Conservation (phyloP, 2,329 filamentous ascomycete genomes). For the Colletotrichum liriopes region DNA sequence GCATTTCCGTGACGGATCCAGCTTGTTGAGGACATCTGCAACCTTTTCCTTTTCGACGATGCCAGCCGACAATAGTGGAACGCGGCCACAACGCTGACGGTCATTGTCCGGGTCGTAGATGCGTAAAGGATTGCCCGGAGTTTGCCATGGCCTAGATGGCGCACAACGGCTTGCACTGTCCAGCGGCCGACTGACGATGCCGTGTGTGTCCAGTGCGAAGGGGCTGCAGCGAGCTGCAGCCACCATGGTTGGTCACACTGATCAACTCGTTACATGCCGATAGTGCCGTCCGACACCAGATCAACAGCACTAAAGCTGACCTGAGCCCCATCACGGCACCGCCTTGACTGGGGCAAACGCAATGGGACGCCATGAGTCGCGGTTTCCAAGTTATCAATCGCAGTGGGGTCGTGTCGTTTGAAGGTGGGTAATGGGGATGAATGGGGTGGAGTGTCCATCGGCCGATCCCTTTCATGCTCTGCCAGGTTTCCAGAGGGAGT, state of each 20-base stretch:
- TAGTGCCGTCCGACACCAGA: background rate
- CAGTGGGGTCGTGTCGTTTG: background rate
- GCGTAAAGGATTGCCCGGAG: background rate
- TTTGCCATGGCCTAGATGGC: background rate
- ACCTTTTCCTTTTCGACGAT: background rate
- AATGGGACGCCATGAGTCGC: conserved; percentile 17
- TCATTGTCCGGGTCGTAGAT: background rate
- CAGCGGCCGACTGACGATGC: background rate
- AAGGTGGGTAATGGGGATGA: conserved; percentile 8
- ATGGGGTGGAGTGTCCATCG: background rate
- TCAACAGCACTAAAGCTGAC: background rate
- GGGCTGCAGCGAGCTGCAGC: background rate
- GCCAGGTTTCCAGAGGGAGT: background rate
- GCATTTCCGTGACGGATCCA: background rate
- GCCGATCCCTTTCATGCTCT: background rate
- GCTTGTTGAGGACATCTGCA: background rate
- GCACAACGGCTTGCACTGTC: background rate
- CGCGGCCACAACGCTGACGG: background rate
- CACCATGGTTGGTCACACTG: background rate
- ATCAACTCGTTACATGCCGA: conserved; percentile 2
- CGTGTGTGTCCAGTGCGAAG: background rate
- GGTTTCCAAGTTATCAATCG: conserved; percentile 32
- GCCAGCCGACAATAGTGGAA: background rate
- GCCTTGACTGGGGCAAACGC: conserved; percentile 3
- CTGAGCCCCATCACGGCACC: conserved; percentile 12